Conservation (phyloP, 2,329 filamentous ascomycete genomes). For the Penicillium thymicola region DNA sequence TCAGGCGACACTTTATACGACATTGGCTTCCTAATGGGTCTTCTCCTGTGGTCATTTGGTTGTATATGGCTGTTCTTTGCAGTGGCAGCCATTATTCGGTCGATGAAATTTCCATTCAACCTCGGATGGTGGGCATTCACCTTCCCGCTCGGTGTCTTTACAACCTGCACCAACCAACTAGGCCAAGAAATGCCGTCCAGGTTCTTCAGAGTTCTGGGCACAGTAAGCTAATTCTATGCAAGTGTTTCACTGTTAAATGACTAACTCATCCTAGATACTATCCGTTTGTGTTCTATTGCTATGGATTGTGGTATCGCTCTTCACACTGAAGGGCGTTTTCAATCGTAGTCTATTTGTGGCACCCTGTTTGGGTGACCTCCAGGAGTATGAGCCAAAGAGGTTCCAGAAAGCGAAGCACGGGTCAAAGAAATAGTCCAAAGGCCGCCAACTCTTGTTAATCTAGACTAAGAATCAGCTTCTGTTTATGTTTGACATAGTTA, state of each 20-base stretch:
- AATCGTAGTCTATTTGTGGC: neutral
- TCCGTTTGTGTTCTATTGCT: neutral
- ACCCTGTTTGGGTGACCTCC: neutral
- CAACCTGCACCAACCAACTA: neutral
- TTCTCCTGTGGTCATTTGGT: neutral
- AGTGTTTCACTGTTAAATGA: neutral
- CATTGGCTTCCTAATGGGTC: neutral
- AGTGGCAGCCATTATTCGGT: neutral
- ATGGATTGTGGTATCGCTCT: neutral
- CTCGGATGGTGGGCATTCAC: slow-evolving; percentile 1
- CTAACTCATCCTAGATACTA: neutral
- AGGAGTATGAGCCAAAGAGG: neutral
- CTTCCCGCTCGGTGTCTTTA: neutral
- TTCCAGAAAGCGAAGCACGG: neutral
- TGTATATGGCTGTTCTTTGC: neutral
- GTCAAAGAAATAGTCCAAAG: neutral
- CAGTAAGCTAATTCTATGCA: neutral
- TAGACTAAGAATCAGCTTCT: neutral
- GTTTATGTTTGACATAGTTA: neutral
- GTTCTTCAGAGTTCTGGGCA: neutral
- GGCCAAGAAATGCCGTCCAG: neutral
- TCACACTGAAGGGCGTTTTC: neutral
- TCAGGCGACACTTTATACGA: neutral
- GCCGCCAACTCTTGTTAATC: neutral
- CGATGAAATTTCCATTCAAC: neutral